A percentile compares a stretch with the other conserved stretches of the same genome.
These are phyloP conservation scores for Gnaphalium uliginosum DNA, from an alignment of 129 eudicot genomes.

Conservation along the genomic window DNA sequence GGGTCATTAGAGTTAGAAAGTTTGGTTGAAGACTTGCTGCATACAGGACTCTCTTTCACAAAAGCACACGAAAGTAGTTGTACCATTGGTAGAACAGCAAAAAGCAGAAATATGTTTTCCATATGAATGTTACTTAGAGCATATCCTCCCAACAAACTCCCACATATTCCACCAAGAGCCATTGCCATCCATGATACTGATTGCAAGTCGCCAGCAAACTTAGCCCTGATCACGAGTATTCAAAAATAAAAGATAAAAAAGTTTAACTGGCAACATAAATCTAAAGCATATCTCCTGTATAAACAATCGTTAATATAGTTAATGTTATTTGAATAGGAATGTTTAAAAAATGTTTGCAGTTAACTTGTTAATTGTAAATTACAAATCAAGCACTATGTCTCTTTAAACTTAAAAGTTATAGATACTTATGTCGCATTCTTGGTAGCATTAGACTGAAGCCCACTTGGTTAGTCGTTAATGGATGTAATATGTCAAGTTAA, in stretches of 20 bases:
- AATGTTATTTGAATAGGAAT: no score
- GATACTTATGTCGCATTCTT: neutral
- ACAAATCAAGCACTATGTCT: no score
- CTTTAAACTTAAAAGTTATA: neutral
- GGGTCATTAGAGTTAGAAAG: slow-evolving; percentile 40
- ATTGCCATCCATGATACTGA: slow-evolving; percentile 95
- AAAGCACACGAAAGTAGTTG: slow-evolving; percentile 83
- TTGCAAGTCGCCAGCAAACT: slow-evolving; percentile 97
- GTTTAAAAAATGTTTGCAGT: neutral
- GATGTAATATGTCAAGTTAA: neutral
- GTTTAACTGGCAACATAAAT: slow-evolving; percentile 12
- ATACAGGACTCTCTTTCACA: slow-evolving; percentile 57
- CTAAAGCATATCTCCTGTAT: neutral
- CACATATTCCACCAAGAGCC: slow-evolving; percentile 97
- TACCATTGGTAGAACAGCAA: slow-evolving; percentile 62
- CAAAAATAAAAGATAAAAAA: neutral
- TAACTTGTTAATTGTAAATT: neutral
- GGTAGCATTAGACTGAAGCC: neutral
- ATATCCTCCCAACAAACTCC: slow-evolving; percentile 93
- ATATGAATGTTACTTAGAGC: slow-evolving; percentile 56
- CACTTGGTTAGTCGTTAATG: neutral
- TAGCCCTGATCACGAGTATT: slow-evolving; percentile 61
- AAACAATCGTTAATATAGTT: neutral
- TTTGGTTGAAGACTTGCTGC: slow-evolving; percentile 34
- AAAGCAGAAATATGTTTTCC: slow-evolving; percentile 68